Evolutionary conservation across 1,139 yeast genomes (phyloP).

Genomic region (Scheffersomyces stambukii): DNA sequence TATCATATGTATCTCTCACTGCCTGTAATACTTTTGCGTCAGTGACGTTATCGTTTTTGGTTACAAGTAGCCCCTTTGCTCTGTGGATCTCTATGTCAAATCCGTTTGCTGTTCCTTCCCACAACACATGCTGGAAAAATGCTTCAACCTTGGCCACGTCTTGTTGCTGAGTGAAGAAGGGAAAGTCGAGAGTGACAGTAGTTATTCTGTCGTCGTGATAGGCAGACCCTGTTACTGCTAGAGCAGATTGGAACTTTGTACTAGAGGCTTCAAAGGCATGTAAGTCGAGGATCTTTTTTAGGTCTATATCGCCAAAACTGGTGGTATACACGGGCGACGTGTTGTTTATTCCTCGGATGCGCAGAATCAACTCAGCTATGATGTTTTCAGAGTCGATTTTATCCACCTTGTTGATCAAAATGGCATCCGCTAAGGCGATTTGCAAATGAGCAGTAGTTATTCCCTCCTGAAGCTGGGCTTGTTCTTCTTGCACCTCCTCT

Average conservation of each 20-base stretch:
- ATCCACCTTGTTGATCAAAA: slow-evolving; percentile 77
- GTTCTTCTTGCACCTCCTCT: slow-evolving; percentile 34
- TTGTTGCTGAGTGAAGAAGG: slow-evolving; percentile 27
- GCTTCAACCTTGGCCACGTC: slow-evolving; percentile 46
- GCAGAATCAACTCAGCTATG: slow-evolving; percentile 20
- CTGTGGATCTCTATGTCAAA: slow-evolving; percentile 67
- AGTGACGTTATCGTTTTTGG: slow-evolving; percentile 15
- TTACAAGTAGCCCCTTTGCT: slow-evolving; percentile 68
- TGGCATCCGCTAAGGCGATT: slow-evolving; percentile 82
- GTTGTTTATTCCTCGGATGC: slow-evolving; percentile 59
- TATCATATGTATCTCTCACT: slow-evolving; percentile 87
- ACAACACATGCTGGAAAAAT: slow-evolving; percentile 61
- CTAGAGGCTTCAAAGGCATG: slow-evolving; percentile 71
- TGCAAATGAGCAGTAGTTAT: slow-evolving; percentile 86
- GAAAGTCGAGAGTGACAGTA: slow-evolving; percentile 57
- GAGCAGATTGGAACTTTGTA: no score
- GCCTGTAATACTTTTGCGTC: slow-evolving; percentile 80
- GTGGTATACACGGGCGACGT: slow-evolving; percentile 67
- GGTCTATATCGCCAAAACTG: slow-evolving; percentile 64
- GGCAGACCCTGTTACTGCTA: slow-evolving; percentile 20
- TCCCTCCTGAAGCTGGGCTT: slow-evolving; percentile 34
- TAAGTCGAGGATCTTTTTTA: slow-evolving; percentile 61
- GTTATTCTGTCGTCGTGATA: slow-evolving; percentile 54
- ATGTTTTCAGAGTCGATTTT: slow-evolving; percentile 20
- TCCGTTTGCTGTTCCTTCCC: slow-evolving; percentile 54